Evolutionary conservation across 2,329 filamentous ascomycete genomes (phyloP).

Genomic region (Juglanconis oblonga): DNA sequence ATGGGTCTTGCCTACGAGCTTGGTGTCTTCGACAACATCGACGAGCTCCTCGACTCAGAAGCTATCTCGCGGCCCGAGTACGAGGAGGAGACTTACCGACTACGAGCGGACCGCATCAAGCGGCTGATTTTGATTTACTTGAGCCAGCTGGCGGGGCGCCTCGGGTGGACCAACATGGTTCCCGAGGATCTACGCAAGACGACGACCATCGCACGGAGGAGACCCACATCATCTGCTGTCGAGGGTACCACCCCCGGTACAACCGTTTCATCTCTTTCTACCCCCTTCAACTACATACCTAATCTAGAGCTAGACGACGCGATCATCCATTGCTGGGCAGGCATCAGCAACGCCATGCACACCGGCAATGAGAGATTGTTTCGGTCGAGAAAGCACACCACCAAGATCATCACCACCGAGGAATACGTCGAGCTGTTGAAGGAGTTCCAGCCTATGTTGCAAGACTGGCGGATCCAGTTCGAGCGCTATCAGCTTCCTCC

Average conservation of each 20-base stretch:
- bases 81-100: conserved; percentile 73
- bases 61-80: conserved; percentile 62
- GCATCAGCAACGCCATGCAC: conserved; percentile 90
- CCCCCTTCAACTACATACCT: conserved; percentile 63
- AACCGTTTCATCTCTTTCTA: conserved; percentile 53
- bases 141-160: conserved; percentile 86
- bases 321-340: conserved; percentile 86
- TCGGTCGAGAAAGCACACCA: conserved; percentile 80
- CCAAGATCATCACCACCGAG: conserved; percentile 81
- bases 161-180: conserved; percentile 93
- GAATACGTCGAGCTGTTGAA: conserved; percentile 79
- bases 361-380: conserved; percentile 87
- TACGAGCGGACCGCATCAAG: conserved; percentile 77
- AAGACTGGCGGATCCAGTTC: conserved; percentile 78
- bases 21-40: conserved; percentile 90
- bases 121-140: conserved; percentile 86
- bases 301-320: conserved; percentile 66
- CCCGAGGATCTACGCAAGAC: conserved; percentile 62
- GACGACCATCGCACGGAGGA: conserved; percentile 46
- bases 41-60: conserved; percentile 61
- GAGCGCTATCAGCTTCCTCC: conserved; percentile 69
- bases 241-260: conserved; percentile 62
- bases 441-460: conserved; percentile 75
- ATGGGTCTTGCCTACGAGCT: conserved; percentile 90
- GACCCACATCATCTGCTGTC: conserved; percentile 32